These are phyloP conservation scores for Metschnikowia kunwiensis DNA, from an alignment of 805 yeast species.

Conservation along the genomic window DNA sequence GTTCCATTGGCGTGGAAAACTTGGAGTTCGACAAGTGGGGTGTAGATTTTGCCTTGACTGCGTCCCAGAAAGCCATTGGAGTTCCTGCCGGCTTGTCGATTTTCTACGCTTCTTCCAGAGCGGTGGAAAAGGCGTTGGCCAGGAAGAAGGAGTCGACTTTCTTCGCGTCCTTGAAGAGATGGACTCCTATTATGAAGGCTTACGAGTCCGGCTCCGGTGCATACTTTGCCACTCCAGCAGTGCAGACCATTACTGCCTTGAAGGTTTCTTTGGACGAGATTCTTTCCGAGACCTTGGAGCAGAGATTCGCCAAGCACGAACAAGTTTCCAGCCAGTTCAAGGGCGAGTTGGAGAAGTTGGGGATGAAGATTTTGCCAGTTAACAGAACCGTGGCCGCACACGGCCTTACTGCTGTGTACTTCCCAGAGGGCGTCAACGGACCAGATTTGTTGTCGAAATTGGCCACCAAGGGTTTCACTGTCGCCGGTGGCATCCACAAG, in stretches of 20 bases:
- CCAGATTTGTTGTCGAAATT: constrained; percentile 58
- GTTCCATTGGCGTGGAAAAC: constrained; percentile 88
- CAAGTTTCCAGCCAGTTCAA: constrained; percentile 66
- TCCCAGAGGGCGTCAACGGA: constrained; percentile 72
- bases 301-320: constrained; percentile 62
- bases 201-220: constrained; percentile 77
- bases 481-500: constrained; percentile 89
- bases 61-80: constrained; percentile 94
- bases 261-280: constrained; percentile 74
- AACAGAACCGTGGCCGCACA: constrained; percentile 66
- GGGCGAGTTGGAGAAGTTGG: constrained; percentile 50
- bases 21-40: constrained; percentile 88
- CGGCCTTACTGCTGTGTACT: constrained; percentile 82
- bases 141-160: constrained; percentile 50
- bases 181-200: constrained; percentile 86
- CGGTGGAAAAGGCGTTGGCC: constrained; percentile 55
- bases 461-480: constrained; percentile 62
- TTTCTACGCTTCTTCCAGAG: constrained; percentile 71
- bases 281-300: constrained; percentile 46
- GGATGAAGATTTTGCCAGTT: constrained; percentile 67
- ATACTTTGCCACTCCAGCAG: constrained; percentile 97
- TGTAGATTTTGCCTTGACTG: constrained; percentile 82
- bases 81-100: constrained; percentile 90
- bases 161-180: constrained; percentile 72
- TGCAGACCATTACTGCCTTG: constrained; percentile 79